Base-by-base conservation (phyloP, 192 early-diverging fungal genomes). In the Backusella luteola region DNA sequence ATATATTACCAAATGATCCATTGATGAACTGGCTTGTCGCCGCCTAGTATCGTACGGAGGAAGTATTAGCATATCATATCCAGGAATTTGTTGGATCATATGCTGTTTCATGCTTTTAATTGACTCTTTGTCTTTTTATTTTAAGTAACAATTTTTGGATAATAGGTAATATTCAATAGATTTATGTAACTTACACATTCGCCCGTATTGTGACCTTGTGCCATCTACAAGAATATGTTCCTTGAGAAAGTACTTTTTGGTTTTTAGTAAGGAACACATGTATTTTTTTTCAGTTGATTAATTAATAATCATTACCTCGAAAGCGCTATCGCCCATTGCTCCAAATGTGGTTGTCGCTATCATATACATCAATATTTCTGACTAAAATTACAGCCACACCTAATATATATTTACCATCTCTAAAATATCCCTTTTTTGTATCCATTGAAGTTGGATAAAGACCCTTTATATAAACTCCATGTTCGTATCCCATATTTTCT, bases 361-460 rank as follows among this genome's bases (percentile, higher is more conserved):
- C 74, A 26, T 15, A 41, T 39, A 6, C 36, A 17, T 32, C 35
- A 26, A 36, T n/a, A 17, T 29, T 35, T 9, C 38, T n/a, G 14
- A 41, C 9, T 12, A 17, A n/a, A 39, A 21, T 7, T 36, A 42
- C 17, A 49, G 53, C 26, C n/a, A 26, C 78, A 71, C 15, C 7
- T 19, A 38, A 52, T 36, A 44, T 23, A 35, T 67, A 74, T 39
- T 77, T 71, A 81, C 80, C 35, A 59, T 80, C 66, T 21, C 29
- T 70, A 49, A 85, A 85, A 35, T 15, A 41, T 35, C 72, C 84
- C 6, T 6, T 26, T 14, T 35, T 34, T 39, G 73, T 69, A 73
- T 89, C 84, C 35, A 89, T 77, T 75, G 74, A 85, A 38, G 88
- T 84, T 9, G 91, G 91, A 73, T 90, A 91, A n/a, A 94, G 83